Base-by-base conservation (phyloP, 2,329 filamentous ascomycete genomes). In the Triangularia setosa region DNA sequence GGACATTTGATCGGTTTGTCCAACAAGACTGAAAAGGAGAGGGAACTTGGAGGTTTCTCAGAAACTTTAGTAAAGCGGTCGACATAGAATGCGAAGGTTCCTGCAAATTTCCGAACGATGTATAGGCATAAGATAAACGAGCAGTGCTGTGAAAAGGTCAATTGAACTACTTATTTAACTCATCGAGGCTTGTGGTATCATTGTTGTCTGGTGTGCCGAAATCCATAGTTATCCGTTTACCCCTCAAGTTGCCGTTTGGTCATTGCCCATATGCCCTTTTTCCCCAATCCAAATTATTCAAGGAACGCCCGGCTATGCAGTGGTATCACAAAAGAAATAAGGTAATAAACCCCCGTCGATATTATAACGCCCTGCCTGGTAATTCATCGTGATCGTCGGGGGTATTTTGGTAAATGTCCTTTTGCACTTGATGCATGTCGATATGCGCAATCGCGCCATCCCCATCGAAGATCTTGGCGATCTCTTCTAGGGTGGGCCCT, bases 401-500 rank as follows among this genome's bases (percentile, higher is more conserved):
- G 16, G 58, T 53, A 30, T 60, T 60, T 25, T 63, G 62, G 35
- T 64, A 70, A 35, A 82, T 77, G 70, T 86, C 83, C 75, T 86
- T 85, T 69, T 85, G 81, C 53, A 86, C 79, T 72, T 85, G 80
- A 27, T 80, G 76, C 54, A 86, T 75, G 72, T 85, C 80, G 65
- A 87, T 79, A 68, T 83, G 79, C 6, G 80, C 83, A 12, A 85
- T 81, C 21, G 84, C 85, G 33, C 83, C 79, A 27, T 87, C 83
- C 44, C 87, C 89, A 69, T 91, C 88, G 70, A 91, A 91, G 73
- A 91, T 89, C 71, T 84, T 84, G 56, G 88, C 85, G 67, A 90
- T 83, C 73, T 90, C 87, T 73, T 91, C 89, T 0, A 91, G 84
- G 1, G 88, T 90, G 0, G 87, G 86, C 3, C 88, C 88, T 71